Evolutionary conservation across 371 early-diverging fungal genomes (phyloP), one percentile per base, ranked within the genome.

Genomic region (Mortierella polycephala): DNA sequence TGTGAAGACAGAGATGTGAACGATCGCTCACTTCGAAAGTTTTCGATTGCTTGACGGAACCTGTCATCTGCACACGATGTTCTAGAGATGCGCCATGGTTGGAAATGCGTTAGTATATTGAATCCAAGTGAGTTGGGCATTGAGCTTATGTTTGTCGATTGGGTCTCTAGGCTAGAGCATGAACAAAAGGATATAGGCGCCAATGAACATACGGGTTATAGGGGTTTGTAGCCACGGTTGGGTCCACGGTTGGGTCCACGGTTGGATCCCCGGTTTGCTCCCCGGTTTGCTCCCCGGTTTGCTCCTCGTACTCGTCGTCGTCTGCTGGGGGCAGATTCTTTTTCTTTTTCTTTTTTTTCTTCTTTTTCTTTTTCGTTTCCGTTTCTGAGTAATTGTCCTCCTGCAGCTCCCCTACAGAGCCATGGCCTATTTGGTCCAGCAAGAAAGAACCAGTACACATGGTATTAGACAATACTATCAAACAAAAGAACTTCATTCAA

Each of bases 41-140:
- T 71, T 21, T 71, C 77, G 64, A 76, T 76, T 0, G 77, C 77
- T 37, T 57, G 40, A 4, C 77, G 55, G 53, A 71, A 71, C 23
- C 77, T 53, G 0, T 55, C 45, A n/a, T 76, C 77, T 2, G 52
- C 62, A 13, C 54, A 21, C 18, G 55, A 59, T 8, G 58, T 18
- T 37, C 71, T 66, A 63, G 23, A 21, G 18, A 53, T 9, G 49
- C 5, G 16, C 7, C n/a, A n/a, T n/a, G n/a, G n/a, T n/a, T n/a
- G n/a, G n/a, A n/a, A n/a, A n/a, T n/a, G n/a, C n/a, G n/a, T n/a
- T n/a, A n/a, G n/a, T n/a, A n/a, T n/a, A n/a, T n/a, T n/a, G n/a
- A n/a, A n/a, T n/a, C n/a, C n/a, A n/a, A n/a, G n/a, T n/a, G n/a
- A n/a, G n/a, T n/a, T n/a, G n/a, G n/a, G n/a, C n/a, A n/a, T n/a